phyloP scores from a whole-genome alignment of 257 asterid genomes.

The Solanum pinnatisectum region DNA sequence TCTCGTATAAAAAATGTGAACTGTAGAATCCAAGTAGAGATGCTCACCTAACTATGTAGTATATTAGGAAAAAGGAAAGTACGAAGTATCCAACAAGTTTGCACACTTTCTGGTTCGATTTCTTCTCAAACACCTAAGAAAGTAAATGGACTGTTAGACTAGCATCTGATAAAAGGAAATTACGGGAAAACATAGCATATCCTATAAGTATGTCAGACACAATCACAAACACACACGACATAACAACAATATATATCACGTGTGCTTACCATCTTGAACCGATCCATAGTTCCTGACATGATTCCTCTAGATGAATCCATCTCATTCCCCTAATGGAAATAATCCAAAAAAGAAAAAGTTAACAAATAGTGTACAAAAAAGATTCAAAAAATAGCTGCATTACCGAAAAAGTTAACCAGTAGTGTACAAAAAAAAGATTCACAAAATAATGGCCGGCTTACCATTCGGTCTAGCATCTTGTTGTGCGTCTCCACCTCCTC shows the following conservation, averaged over 20 bases:
- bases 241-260: not conserved
- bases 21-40: slow-evolving; percentile 6
- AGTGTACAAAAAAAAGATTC: not conserved
- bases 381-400: not conserved
- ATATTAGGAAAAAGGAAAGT: slow-evolving; percentile 49
- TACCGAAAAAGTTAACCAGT: slow-evolving; percentile 16
- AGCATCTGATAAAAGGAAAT: slow-evolving; percentile 8
- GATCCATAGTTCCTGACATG: slow-evolving; percentile 89
- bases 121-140: slow-evolving; percentile 81
- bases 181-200: not conserved
- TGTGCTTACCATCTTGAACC: slow-evolving; percentile 65
- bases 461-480: slow-evolving; percentile 73
- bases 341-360: not conserved
- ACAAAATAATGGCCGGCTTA: slow-evolving; percentile 8
- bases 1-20: not conserved
- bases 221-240: not conserved
- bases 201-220: not conserved
- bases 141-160: slow-evolving; percentile 7
- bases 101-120: slow-evolving; percentile 68
- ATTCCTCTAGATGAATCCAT: slow-evolving; percentile 94
- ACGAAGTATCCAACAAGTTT: slow-evolving; percentile 66
- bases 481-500: slow-evolving; percentile 94
- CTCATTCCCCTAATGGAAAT: slow-evolving; percentile 54
- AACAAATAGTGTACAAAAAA: not conserved
- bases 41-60: slow-evolving; percentile 57